These are phyloP conservation scores for Podaxis rugospora DNA, from an alignment of 768 basidiomycete genomes.

Conservation along the genomic window DNA sequence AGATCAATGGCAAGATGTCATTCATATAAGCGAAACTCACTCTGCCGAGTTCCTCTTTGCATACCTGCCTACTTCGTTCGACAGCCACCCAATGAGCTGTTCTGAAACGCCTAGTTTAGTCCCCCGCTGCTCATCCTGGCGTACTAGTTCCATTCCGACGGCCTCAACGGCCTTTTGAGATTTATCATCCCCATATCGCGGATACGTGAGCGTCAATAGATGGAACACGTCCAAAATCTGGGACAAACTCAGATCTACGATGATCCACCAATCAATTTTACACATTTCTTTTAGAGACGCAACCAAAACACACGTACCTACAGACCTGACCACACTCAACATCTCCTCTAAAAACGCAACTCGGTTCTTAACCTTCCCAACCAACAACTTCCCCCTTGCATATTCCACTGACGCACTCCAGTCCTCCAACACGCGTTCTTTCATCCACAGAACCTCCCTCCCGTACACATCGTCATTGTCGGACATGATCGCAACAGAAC, in stretches of 20 bases:
- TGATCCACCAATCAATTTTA: conserved; percentile 3
- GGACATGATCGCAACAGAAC: conserved; percentile 25
- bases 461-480: conserved; percentile 27
- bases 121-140: conserved; percentile 54
- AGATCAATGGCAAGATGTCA: conserved; percentile 9
- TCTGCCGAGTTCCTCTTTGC: conserved; percentile 48
- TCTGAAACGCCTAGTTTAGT: conserved; percentile 58
- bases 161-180: conserved; percentile 72
- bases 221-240: conserved; percentile 69
- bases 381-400: conserved; percentile 46
- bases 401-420: conserved; percentile 54
- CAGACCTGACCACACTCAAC: conserved; percentile 49
- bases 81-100: conserved; percentile 73
- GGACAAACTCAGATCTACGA: conserved; percentile 51
- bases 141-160: conserved; percentile 60
- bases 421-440: conserved; percentile 46
- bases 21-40: conserved; percentile 33
- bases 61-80: conserved; percentile 58
- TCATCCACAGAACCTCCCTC: conserved; percentile 37
- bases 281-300: conserved; percentile 6
- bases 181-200: conserved; percentile 67
- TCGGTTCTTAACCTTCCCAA: conserved; percentile 49
- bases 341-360: conserved; percentile 60
- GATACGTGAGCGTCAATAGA: conserved; percentile 71
- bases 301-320: conserved; percentile 36